Base-by-base conservation (phyloP, 2,329 filamentous ascomycete genomes). In the Aspergillus ochraceus region DNA sequence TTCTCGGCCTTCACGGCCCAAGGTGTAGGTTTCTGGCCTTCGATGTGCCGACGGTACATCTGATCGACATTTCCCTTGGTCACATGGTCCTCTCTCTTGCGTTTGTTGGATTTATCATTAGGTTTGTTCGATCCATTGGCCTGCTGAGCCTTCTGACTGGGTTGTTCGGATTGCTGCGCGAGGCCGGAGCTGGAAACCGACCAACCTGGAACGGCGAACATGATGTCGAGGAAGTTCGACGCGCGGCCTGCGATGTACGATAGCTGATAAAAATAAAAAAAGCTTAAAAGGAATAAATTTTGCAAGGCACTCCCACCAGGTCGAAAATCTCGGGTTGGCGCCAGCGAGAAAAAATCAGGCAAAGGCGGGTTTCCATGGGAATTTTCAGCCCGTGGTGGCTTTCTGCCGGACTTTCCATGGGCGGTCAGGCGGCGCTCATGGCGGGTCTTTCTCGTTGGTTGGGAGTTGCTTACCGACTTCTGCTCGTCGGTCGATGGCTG, bases 191-290 rank as follows among this genome's bases (percentile, higher is more conserved):
- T 84, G 58, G 91, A 86, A 39, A 97, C 83, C 45, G 91, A 91
- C 93, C 94, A 97, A 67, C 95, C 95, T 70, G 91, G 90, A 30
- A 98, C 93, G 10, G 92, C 89, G 76, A 98, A 98, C 94, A 98
- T 77, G 61, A 36, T 67, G 58, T 54, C n/a, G 12, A 55, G 9
- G 19, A 26, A 36, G 6, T 42, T n/a, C 17, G 17, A 42, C 36
- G 36, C 14, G 14, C 6, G 36, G 17, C 36, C n/a, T n/a, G 6
- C 6, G 36, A 8, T 42, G 36, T 2, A 42, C 6, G 36, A n/a
- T 14, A n/a, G 2, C 17, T 42, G 14, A 5, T n/a, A 42, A 17
- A 17, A n/a, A n/a, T 17, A 14, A 8, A 6, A 42, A 42, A 6
- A 42, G 17, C 10, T 36, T 36, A 14, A 36, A 36, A 5, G 12